These are phyloP conservation scores for Plasmodium sp. DNA, from an alignment of 169 alveolate species.

Conservation along the genomic window DNA sequence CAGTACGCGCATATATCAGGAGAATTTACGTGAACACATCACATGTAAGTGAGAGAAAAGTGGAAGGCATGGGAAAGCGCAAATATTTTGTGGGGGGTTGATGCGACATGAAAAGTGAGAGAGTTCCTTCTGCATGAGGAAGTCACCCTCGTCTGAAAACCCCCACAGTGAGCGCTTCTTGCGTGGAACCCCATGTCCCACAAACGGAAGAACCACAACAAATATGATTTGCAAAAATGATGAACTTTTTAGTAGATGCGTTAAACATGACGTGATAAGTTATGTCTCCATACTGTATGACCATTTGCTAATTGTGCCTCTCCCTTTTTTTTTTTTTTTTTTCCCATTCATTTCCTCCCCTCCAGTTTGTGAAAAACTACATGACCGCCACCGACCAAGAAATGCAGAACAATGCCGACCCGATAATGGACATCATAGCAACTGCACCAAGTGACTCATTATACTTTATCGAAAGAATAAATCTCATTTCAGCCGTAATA, in stretches of 20 bases:
- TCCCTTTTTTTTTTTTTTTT: not conserved
- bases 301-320: not conserved
- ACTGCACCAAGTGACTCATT: constrained; percentile 75
- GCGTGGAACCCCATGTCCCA: not conserved
- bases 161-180: not conserved
- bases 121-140: not conserved
- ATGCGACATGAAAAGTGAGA: not conserved
- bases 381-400: constrained; percentile 74
- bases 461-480: constrained; percentile 68
- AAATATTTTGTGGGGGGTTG: not conserved
- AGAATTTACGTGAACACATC: constrained; percentile 43
- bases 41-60: constrained; percentile 41
- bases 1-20: constrained; percentile 38
- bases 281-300: not conserved
- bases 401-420: constrained; percentile 73
- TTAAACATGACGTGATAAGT: not conserved
- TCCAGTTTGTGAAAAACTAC: constrained; percentile 56
- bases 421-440: constrained; percentile 70
- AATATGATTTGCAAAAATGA: not conserved
- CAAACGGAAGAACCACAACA: not conserved
- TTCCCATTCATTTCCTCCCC: not conserved
- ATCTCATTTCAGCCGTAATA: constrained; percentile 71
- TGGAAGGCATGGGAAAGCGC: not conserved
- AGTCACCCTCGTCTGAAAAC: not conserved
- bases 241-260: not conserved